phyloP scores from a whole-genome alignment of 2,329 filamentous ascomycete genomes.

The Colletotrichum tabaci region DNA sequence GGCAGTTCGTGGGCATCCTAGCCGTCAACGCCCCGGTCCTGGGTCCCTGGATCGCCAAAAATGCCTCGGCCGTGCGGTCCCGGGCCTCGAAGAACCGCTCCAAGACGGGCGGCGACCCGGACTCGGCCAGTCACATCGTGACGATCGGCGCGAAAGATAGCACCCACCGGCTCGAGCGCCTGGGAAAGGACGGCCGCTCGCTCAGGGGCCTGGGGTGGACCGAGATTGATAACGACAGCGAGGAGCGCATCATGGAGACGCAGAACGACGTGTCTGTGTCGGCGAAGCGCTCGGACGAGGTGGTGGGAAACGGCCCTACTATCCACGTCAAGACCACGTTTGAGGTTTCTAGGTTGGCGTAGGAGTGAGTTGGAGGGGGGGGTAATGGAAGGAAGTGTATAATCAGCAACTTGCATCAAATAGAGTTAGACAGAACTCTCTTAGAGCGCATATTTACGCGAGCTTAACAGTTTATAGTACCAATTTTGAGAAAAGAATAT shows the following conservation, averaged over 20 bases:
- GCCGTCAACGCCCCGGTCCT: slow-evolving; percentile 46
- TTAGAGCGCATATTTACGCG: too few relatives aligned
- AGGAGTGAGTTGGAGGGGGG: too few relatives aligned
- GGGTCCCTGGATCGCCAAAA: slow-evolving; percentile 46
- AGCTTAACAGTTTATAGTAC: too few relatives aligned
- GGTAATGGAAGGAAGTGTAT: neutral
- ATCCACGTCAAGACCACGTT: slow-evolving; percentile 31
- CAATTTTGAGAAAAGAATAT: too few relatives aligned
- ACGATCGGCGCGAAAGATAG: slow-evolving; percentile 44
- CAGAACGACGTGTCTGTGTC: slow-evolving; percentile 25
- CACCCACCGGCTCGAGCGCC: slow-evolving; percentile 39
- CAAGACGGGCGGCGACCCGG: slow-evolving; percentile 23
- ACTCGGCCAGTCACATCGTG: slow-evolving; percentile 40
- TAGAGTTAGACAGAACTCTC: too few relatives aligned
- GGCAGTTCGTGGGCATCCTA: slow-evolving; percentile 47
- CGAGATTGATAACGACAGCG: slow-evolving; percentile 44
- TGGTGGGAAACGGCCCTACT: neutral
- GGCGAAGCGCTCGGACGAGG: slow-evolving; percentile 30
- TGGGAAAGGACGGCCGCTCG: slow-evolving; percentile 40
- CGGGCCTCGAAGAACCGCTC: slow-evolving; percentile 33
- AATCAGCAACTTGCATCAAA: neutral
- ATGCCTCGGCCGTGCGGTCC: slow-evolving; percentile 36
- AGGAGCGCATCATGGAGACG: slow-evolving; percentile 41
- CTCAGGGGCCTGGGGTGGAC: slow-evolving; percentile 44
- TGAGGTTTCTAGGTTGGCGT: slow-evolving; percentile 8